Conservation (phyloP, 495 filamentous ascomycete genomes). For the Aspergillus taichungensis region DNA sequence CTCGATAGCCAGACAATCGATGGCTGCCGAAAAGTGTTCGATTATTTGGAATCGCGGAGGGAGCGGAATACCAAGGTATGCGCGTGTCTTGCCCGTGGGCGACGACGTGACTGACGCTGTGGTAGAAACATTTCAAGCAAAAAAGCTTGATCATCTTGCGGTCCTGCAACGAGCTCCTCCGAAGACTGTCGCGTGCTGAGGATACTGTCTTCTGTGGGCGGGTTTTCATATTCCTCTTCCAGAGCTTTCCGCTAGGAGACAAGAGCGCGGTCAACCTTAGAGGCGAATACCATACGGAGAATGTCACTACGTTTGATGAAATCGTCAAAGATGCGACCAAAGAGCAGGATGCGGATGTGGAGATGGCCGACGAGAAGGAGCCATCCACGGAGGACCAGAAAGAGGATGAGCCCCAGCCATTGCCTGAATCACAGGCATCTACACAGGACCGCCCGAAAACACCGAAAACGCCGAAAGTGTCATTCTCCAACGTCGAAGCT, state of each 20-base stretch:
- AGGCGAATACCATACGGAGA: conserved; percentile 92
- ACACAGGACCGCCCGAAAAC: conserved; percentile 8
- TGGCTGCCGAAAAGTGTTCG: conserved; percentile 82
- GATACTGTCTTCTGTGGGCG: conserved; percentile 95
- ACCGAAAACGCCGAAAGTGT: conserved; percentile 37
- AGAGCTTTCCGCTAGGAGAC: conserved; percentile 91
- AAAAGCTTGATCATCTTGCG: conserved; percentile 83
- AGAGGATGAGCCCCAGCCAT: conserved; percentile 12
- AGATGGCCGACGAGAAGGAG: conserved; percentile 53
- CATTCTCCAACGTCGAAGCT: conserved; percentile 41
- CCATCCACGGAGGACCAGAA: conserved; percentile 10
- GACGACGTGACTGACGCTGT: conserved; percentile 7
- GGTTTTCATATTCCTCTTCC: conserved; percentile 96
- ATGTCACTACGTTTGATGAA: conserved; percentile 80
- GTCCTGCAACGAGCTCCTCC: conserved; percentile 89
- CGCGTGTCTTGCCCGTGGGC: neutral
- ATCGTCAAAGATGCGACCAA: conserved; percentile 16
- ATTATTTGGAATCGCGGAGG: conserved; percentile 86
- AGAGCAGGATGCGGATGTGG: conserved; percentile 41
- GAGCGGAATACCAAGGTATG: conserved; percentile 69
- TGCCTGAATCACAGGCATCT: conserved; percentile 14
- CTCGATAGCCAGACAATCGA: conserved; percentile 92
- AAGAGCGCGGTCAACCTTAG: conserved; percentile 94
- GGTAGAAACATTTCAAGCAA: conserved; percentile 65
- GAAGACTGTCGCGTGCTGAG: conserved; percentile 83